phyloP scores from a whole-genome alignment of 139 green algal species.

The Volvox africanus region DNA sequence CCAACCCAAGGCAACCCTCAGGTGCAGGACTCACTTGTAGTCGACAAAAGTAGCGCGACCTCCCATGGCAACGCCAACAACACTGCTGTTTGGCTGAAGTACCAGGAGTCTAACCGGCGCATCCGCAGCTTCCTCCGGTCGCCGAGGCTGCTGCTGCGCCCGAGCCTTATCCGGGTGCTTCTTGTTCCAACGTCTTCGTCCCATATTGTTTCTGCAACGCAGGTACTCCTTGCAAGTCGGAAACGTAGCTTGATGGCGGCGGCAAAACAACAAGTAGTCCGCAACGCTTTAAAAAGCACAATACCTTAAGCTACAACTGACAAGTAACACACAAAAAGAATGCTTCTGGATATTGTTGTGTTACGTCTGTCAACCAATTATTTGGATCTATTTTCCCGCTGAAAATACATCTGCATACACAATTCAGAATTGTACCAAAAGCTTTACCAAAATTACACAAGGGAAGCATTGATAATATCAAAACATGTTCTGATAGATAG shows the following conservation, averaged over 20 bases:
- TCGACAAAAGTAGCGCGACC: slow-evolving; percentile 6
- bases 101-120: slow-evolving; percentile 19
- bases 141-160: neutral
- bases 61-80: slow-evolving; percentile 10
- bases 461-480: no score
- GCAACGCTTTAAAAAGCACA: no score
- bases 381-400: no score
- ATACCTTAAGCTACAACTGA: no score
- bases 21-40: slow-evolving; percentile 15
- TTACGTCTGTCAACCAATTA: no score
- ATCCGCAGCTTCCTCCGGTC: neutral
- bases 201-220: neutral
- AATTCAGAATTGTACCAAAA: no score
- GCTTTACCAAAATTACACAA: no score
- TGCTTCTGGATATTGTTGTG: no score
- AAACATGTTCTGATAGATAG: no score
- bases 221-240: neutral
- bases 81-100: slow-evolving; percentile 8
- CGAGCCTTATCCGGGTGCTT: slow-evolving; percentile 20
- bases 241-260: neutral
- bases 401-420: no score
- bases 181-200: slow-evolving; percentile 26
- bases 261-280: neutral
- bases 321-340: no score
- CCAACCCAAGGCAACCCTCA: no score